A percentile compares a stretch with the other conserved stretches of the same genome.
These are phyloP conservation scores for Aspergillus transmontanensis DNA, from an alignment of 2,329 filamentous ascomycete species.

Conservation along the genomic window DNA sequence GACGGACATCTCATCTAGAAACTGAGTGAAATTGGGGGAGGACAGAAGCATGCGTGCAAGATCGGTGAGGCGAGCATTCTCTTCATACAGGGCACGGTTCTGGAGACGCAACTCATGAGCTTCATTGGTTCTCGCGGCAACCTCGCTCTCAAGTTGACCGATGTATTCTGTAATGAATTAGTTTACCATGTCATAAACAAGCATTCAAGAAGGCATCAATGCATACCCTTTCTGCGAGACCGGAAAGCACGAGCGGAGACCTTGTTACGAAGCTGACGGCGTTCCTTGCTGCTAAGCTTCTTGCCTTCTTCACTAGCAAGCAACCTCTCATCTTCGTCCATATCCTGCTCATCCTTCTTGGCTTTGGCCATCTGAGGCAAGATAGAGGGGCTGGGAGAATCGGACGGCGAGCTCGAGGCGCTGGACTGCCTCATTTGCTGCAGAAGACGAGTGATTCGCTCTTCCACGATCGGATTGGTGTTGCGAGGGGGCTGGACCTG, in stretches of 20 bases:
- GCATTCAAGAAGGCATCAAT: not conserved
- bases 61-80: conserved; percentile 79
- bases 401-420: conserved; percentile 61
- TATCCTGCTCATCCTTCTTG: conserved; percentile 96
- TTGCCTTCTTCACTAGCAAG: conserved; percentile 97
- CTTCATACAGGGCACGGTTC: conserved; percentile 79
- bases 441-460: conserved; percentile 89
- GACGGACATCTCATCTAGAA: conserved; percentile 70
- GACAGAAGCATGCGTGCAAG: conserved; percentile 79
- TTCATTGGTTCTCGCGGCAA: conserved; percentile 81
- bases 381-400: conserved; percentile 39
- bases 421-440: conserved; percentile 80
- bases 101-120: conserved; percentile 76
- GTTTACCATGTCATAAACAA: conserved; percentile 27
- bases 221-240: conserved; percentile 92
- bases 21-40: conserved; percentile 80
- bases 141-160: conserved; percentile 85
- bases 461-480: conserved; percentile 75
- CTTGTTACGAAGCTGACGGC: conserved; percentile 96
- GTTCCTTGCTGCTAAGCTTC: conserved; percentile 97
- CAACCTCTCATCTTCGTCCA: conserved; percentile 95
- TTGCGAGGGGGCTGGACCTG: conserved; percentile 38
- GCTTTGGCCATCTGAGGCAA: conserved; percentile 70
- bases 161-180: conserved; percentile 85
- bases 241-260: conserved; percentile 97